Percentiles rank a stretch among this genome's conserved stretches.
Conservation (phyloP, 192 early-diverging fungal genomes). For the Hyaloraphidium curvatum region DNA sequence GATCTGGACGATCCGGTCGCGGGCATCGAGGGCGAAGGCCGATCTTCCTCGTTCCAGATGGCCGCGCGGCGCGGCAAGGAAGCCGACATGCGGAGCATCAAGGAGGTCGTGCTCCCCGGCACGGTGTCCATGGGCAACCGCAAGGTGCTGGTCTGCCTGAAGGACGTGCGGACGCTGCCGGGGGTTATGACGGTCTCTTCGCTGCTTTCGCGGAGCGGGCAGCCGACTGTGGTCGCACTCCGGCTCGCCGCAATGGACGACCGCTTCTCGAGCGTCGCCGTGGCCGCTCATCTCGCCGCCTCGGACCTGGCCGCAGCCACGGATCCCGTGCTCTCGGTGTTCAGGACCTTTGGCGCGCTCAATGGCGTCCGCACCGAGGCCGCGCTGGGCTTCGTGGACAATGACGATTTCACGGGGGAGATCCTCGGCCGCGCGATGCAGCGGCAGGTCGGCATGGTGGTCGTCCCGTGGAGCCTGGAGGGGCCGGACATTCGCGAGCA, state of each 20-base stretch:
- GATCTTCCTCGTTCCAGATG: background rate
- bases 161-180: background rate
- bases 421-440: slow-evolving; percentile 32
- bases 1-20: background rate
- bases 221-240: slow-evolving; percentile 24
- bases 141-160: background rate
- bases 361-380: slow-evolving; percentile 42
- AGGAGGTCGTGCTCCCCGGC: background rate
- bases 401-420: slow-evolving; percentile 46
- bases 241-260: slow-evolving; percentile 64
- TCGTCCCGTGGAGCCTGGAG: slow-evolving; percentile 35
- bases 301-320: slow-evolving; percentile 28
- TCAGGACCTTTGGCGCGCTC: slow-evolving; percentile 61
- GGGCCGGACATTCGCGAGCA: background rate
- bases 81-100: background rate
- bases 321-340: slow-evolving; percentile 64
- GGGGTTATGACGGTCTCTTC: background rate
- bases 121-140: background rate
- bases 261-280: slow-evolving; percentile 60
- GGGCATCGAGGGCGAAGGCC: background rate
- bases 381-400: slow-evolving; percentile 32
- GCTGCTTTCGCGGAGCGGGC: background rate
- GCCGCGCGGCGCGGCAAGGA: background rate
- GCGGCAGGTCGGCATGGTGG: slow-evolving; percentile 34
- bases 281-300: slow-evolving; percentile 29